Percentiles rank a stretch among this genome's conserved stretches.
These are phyloP conservation scores for Tulasnella sp. DNA, from an alignment of 768 basidiomycete species.

Conservation along the genomic window DNA sequence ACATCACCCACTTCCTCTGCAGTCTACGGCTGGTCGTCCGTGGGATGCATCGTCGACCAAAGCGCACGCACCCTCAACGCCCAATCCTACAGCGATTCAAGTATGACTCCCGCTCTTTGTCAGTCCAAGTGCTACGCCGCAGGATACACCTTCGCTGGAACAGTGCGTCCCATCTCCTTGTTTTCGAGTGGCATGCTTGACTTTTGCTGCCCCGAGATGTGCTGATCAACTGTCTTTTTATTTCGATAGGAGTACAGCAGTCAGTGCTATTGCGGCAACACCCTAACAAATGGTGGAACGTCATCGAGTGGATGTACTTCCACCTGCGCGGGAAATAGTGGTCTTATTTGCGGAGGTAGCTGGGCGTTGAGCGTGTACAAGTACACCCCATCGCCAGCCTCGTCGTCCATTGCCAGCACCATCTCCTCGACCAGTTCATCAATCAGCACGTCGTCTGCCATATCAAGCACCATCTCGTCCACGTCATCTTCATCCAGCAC, in stretches of 20 bases:
- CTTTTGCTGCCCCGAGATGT: not conserved
- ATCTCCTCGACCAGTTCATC: not conserved
- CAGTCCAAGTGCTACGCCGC: not conserved
- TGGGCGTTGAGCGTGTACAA: not conserved
- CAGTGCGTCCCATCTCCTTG: not conserved
- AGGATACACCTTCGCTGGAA: conserved; percentile 4
- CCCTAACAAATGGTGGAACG: not conserved
- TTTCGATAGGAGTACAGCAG: not conserved
- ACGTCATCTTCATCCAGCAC: too few relatives aligned
- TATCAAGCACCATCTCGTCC: too few relatives aligned
- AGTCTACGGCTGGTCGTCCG: not conserved
- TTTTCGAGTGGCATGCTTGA: not conserved
- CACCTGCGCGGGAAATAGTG: not conserved
- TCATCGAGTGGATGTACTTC: not conserved
- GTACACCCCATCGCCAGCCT: not conserved
- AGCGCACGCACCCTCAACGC: not conserved
- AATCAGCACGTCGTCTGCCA: too few relatives aligned
- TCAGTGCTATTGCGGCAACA: not conserved
- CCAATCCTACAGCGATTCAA: not conserved
- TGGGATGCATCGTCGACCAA: conserved; percentile 6
- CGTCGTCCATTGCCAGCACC: not conserved
- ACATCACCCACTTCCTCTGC: not conserved
- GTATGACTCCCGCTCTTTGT: not conserved
- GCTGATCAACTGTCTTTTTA: not conserved
- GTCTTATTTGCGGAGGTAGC: not conserved